phyloP scores from a whole-genome alignment of 2,329 filamentous ascomycete genomes.

The Nemania sp. region DNA sequence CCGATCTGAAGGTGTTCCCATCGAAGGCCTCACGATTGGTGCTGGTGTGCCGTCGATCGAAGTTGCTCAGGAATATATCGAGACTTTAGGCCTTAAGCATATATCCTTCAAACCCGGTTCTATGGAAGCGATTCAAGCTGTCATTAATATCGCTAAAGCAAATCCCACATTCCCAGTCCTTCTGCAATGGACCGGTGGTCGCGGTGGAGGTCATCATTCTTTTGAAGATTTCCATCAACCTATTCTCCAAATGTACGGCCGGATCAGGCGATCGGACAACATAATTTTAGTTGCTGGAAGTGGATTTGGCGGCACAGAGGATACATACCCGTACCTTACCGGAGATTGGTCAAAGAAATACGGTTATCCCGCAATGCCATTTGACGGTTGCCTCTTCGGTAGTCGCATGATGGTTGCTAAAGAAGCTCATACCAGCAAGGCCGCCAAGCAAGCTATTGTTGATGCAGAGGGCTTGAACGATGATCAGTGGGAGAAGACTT shows the following conservation, averaged over 20 bases:
- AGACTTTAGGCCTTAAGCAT: conserved; percentile 91
- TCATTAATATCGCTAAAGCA: conserved; percentile 94
- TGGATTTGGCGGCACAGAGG: conserved; percentile 89
- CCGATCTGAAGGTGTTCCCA: conserved; percentile 85
- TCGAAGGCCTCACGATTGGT: conserved; percentile 92
- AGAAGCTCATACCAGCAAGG: conserved; percentile 88
- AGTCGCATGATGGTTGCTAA: conserved; percentile 96
- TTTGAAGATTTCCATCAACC: conserved; percentile 96
- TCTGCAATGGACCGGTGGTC: conserved; percentile 93
- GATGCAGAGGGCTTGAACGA: conserved; percentile 87
- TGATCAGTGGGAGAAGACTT: conserved; percentile 89
- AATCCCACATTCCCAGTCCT: conserved; percentile 94
- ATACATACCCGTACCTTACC: conserved; percentile 92
- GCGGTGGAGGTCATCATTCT: conserved; percentile 93
- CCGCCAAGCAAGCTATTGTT: conserved; percentile 89
- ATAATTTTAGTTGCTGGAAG: conserved; percentile 90
- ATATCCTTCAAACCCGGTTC: conserved; percentile 96
- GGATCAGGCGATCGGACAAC: conserved; percentile 87
- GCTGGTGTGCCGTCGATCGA: conserved; percentile 94
- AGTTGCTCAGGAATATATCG: conserved; percentile 92
- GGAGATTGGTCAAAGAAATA: conserved; percentile 89
- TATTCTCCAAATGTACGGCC: conserved; percentile 89
- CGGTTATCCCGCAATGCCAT: conserved; percentile 92
- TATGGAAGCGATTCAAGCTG: conserved; percentile 85
- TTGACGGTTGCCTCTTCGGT: conserved; percentile 90